Base-by-base conservation (phyloP, 176 grass and related monocot genomes). In the Hordeum vulgare region DNA sequence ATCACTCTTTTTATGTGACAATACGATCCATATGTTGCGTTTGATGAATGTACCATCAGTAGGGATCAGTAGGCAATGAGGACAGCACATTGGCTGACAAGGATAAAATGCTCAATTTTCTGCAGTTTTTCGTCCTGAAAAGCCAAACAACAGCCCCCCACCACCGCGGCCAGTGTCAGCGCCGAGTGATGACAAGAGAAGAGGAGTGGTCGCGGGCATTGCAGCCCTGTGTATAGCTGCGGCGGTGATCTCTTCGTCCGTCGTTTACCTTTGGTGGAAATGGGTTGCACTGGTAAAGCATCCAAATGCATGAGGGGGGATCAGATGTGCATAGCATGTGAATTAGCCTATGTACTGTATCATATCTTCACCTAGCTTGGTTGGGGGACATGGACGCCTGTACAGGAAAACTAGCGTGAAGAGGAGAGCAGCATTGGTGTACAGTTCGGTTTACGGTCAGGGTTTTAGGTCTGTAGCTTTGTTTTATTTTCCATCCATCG, bases 231-330 rank as follows among this genome's bases (percentile, higher is more conserved):
- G 81, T 45, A 75, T 79, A 59, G 88, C 88, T 63, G 79, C 61
- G 1, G 59, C 78, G 0, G 69, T 88, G 54, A 83, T 93, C 17
- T 85, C 66, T 35, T 83, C 85, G 18, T 93, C 91, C 1, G 31
- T 88, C 5, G 27, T 76, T 36, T 93, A 90, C 75, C 88, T 93
- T 10, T 83, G 91, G 91, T 88, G 88, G 85, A 90, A 90, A 79
- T 88, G 88, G 83, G 59, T 83, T 49, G 72, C 88, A 4, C 69
- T 90, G 36, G 82, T 77, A 26, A 75, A 86, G 61, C 40, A 79
- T 42, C 29, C 78, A 53, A 59, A 84, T 9, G 12, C 78, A 83
- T 76, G 71, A 75, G 8, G 14, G 11, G 14, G 54, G 31, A 51
- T 51, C 4, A 69, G 41, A 27, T 85, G 53, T 71, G 58, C 75